Percentiles rank a stretch among this genome's conserved stretches.
These are phyloP conservation scores for Astrephomene gubernaculifera DNA, from an alignment of 139 green algal species.

Conservation along the genomic window DNA sequence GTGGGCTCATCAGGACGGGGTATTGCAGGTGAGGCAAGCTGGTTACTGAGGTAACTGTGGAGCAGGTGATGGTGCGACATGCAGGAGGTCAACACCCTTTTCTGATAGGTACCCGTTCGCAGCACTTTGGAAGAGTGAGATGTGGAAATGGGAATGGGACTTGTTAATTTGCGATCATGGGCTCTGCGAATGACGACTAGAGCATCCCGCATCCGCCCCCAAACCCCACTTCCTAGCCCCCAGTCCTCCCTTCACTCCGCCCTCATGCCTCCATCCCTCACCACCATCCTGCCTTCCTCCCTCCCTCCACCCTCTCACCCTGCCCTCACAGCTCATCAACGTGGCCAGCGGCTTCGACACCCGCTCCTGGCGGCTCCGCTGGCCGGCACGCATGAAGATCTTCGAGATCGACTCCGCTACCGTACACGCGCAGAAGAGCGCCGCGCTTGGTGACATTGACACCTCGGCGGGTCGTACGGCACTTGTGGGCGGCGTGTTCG, in stretches of 20 bases:
- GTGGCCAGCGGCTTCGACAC: conserved; percentile 53
- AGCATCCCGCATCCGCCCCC: too few species aligned
- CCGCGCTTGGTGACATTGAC: conserved; percentile 32
- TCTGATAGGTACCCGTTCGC: too few species aligned
- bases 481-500: conserved; percentile 36
- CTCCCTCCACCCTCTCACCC: neutral
- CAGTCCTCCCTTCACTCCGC: too few species aligned
- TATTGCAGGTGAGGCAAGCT: conserved; percentile 32
- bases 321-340: conserved; percentile 44
- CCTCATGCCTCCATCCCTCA: too few species aligned
- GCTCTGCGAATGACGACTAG: too few species aligned
- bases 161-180: too few species aligned
- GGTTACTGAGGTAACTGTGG: neutral
- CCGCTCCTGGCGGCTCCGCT: conserved; percentile 50
- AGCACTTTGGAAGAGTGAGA: too few species aligned
- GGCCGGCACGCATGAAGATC: conserved; percentile 24
- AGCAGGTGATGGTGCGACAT: too few species aligned
- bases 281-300: neutral
- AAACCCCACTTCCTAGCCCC: too few species aligned
- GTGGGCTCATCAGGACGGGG: conserved; percentile 41
- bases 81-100: too few species aligned
- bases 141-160: too few species aligned
- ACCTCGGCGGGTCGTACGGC: neutral
- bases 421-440: conserved; percentile 48
- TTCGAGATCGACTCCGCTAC: conserved; percentile 55